phyloP scores from a whole-genome alignment of 2,329 filamentous ascomycete species.

The Arthrobotrys sphaeroides region DNA sequence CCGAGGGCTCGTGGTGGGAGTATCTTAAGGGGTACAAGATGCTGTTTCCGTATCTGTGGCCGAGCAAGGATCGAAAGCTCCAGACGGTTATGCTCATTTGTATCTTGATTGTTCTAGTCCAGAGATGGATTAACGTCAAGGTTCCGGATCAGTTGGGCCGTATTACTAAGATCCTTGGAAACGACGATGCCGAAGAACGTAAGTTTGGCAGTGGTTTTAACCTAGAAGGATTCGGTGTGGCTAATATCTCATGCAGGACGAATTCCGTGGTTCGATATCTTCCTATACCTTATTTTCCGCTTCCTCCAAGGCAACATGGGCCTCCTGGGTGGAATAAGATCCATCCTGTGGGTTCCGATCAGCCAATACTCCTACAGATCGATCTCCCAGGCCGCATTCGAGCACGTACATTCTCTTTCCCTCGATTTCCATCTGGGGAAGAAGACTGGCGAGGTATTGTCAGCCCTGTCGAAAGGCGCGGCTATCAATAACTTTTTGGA shows the following conservation, averaged over 20 bases:
- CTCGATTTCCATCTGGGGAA: slow-evolving; percentile 97
- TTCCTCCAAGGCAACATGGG: slow-evolving; percentile 89
- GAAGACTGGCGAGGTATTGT: slow-evolving; percentile 93
- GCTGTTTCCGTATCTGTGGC: slow-evolving; percentile 98
- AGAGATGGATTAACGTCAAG: slow-evolving; percentile 84
- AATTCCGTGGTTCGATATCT: slow-evolving; percentile 78
- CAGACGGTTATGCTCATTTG: slow-evolving; percentile 83
- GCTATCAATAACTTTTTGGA: slow-evolving; percentile 97
- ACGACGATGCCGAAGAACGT: slow-evolving; percentile 65
- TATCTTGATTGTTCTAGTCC: slow-evolving; percentile 79
- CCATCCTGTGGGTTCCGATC: slow-evolving; percentile 93
- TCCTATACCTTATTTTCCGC: slow-evolving; percentile 79
- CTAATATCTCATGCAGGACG: slow-evolving; percentile 55
- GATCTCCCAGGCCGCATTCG: slow-evolving; percentile 92
- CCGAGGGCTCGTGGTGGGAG: slow-evolving; percentile 86
- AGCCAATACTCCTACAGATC: slow-evolving; percentile 96
- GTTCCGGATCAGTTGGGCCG: slow-evolving; percentile 82
- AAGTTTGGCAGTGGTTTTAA: slow-evolving; percentile 25
- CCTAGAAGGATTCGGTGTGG: not conserved
- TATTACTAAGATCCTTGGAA: slow-evolving; percentile 77
- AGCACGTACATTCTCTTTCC: slow-evolving; percentile 94
- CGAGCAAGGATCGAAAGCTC: slow-evolving; percentile 77
- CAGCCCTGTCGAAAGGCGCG: slow-evolving; percentile 92
- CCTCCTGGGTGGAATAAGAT: slow-evolving; percentile 80
- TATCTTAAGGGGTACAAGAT: slow-evolving; percentile 91